These are phyloP conservation scores for Zygoascus meyerae DNA, from an alignment of 1,139 yeast genomes.

Conservation along the genomic window DNA sequence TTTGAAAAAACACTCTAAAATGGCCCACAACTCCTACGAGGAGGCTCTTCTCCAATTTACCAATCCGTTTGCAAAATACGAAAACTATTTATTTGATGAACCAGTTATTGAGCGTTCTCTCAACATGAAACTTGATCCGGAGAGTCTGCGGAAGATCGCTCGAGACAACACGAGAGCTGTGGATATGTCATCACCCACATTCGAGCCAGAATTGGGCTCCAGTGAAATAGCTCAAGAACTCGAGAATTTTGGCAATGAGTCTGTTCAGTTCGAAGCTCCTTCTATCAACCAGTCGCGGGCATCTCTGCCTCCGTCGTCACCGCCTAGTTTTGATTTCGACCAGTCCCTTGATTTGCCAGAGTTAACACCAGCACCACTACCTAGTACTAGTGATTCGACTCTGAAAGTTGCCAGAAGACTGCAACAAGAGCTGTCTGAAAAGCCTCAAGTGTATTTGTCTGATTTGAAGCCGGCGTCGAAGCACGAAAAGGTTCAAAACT, in stretches of 20 bases:
- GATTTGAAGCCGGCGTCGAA: conserved; percentile 9
- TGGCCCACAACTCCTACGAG: conserved; percentile 1
- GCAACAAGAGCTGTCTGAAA: neutral
- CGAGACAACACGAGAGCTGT: neutral
- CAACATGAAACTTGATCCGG: conserved; percentile 5
- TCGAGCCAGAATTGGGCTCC: too few relatives aligned
- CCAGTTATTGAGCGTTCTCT: conserved; percentile 4
- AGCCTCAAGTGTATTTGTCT: neutral
- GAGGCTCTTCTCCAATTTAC: conserved; percentile 5
- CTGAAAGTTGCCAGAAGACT: conserved; percentile 3
- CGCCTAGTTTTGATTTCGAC: neutral
- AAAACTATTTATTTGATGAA: conserved; percentile 7
- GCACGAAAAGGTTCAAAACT: conserved; percentile 43
- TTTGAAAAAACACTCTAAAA: neutral
- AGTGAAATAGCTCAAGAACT: too few relatives aligned
- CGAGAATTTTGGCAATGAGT: too few relatives aligned
- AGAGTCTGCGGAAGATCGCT: neutral
- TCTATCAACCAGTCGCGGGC: too few relatives aligned
- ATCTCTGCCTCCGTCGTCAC: too few relatives aligned
- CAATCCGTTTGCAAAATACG: conserved; percentile 4
- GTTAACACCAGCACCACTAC: neutral
- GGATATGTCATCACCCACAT: neutral
- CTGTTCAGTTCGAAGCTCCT: too few relatives aligned
- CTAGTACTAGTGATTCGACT: neutral
- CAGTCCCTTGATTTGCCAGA: neutral